Base-by-base conservation (phyloP, 176 grass and related monocot genomes). In the Chrysopogon serrulatus region DNA sequence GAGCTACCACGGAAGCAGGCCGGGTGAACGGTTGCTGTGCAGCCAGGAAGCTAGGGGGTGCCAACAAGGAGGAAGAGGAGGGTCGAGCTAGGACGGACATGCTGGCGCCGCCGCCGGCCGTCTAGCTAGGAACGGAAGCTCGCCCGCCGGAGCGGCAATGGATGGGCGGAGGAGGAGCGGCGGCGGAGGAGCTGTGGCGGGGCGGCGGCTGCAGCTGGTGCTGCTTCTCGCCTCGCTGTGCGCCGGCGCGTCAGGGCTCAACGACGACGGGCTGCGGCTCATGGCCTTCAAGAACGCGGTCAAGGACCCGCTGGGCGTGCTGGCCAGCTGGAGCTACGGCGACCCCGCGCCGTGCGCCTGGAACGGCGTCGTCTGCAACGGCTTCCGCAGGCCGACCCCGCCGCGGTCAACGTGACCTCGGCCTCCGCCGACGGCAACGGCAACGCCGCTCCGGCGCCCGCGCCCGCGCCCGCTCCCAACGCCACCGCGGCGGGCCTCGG, bases 301-400 rank as follows among this genome's bases (percentile, higher is more conserved):
- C 34, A 81, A 87, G 3, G 97, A 99, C 80, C 97, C 97, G 43
- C 82, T 80, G 17, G 85, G 80, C 10, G 90, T 82, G 78, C 93
- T 99, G 19, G 47, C 73, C 26, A 76, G 90, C 19, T 99, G 97
- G 97, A 76, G 73, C 74, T 92, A 88, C 88, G 42, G 72, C 82
- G 82, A 91, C 81, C 53, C 63, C 28, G 79, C 86, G 2, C 81
- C 91, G 9, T 99, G 97, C 79, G 77, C 15, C 8, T 99, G 93
- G 93, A 99, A 92, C 75, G 97, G 97, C 21, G 90, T 99, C 85
- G 65, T 96, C 43, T 99, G 93, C 93, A 91, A 89, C 65, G 97
- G 91, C 23, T 99, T 92, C 81, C 69, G 11, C 49, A 44, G 45
- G 10, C 66, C 19, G 30, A 36, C 45, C n/a, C 72, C 23, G 15